Conservation (phyloP, 2,329 filamentous ascomycete species). For the Pyrenophora tritici-repentis region DNA sequence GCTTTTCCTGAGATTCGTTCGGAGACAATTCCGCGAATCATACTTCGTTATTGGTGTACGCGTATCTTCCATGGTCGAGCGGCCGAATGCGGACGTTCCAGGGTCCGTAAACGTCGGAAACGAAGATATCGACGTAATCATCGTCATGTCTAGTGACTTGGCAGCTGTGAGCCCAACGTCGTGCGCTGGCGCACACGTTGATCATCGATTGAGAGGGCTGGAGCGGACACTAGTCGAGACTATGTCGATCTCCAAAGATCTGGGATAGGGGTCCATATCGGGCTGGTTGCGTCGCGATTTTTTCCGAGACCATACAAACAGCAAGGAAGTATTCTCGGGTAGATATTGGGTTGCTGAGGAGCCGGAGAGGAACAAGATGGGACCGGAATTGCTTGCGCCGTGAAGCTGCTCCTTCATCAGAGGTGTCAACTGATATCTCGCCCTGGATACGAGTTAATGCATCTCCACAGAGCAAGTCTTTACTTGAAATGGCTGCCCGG, state of each 20-base stretch:
- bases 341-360: too few relatives aligned
- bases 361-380: too few relatives aligned
- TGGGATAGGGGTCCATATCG: constrained; percentile 8
- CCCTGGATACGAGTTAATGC: too few relatives aligned
- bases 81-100: constrained; percentile 6
- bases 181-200: constrained; percentile 1
- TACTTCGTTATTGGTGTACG: neutral
- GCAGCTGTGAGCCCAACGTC: constrained; percentile 2
- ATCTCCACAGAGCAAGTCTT: too few relatives aligned
- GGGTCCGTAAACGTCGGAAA: constrained; percentile 8
- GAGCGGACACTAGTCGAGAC: constrained; percentile 10
- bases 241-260: constrained; percentile 6
- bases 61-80: neutral
- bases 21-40: constrained; percentile 2
- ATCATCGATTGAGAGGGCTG: constrained; percentile 8
- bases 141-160: neutral
- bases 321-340: neutral
- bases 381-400: too few relatives aligned
- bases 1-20: neutral
- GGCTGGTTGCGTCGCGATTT: constrained; percentile 3
- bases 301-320: constrained; percentile 1
- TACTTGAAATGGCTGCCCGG: too few relatives aligned
- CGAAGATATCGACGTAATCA: neutral
- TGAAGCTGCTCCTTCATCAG: too few relatives aligned
- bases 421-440: too few relatives aligned